Evolutionary conservation across 1,284 basidiomycete genomes (phyloP), one percentile per base, ranked within the genome.

Genomic region (Apiotrichum montevideense): DNA sequence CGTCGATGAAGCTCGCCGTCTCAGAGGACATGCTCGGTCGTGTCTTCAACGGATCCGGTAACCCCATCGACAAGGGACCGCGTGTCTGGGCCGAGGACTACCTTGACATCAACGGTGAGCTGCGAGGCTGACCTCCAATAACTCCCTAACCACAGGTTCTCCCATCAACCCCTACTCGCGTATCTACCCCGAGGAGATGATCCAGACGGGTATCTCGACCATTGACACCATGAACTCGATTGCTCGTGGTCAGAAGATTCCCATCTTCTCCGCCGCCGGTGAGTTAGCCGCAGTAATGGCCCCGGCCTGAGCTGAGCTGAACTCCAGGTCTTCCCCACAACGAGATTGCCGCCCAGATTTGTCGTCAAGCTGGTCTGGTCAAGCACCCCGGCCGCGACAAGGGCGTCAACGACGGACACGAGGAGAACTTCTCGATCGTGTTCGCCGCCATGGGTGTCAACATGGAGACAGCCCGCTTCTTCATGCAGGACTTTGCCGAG

Each of bases 361-460:
- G 98, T 81, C 91, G 95, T 74, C 96, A 99, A 81, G 92, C 95
- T 42, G 96, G 96, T 66, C 82, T 99, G 58, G 95, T 99, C 70
- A 93, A 94, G 78, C 82, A 87, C 46, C 93, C 94, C 9, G 75
- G 76, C 51, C 45, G 35, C 37, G 90, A 88, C 56, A 98, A 98
- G 79, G 93, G 90, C 68, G 92, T 97, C 32, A 93, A 95, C 74
- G 96, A 99, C 76, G 96, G 93, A 50, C 96, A 98, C 79, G 95
- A 97, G 81, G 96, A 99, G 80, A 98, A 99, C 79, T 99, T 99
- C 83, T 95, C 91, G 53, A 95, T 99, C 71, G 96, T 98, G 54
- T 99, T 98, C 75, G 96, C 93, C 54, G 96, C 96, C 45, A 98
- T 99, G 96, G 96, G 96, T 85, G 96, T 96, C 69, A 99, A 99